These are phyloP conservation scores for Colletotrichum scovillei DNA, from an alignment of 2,329 filamentous ascomycete species.

Conservation along the genomic window DNA sequence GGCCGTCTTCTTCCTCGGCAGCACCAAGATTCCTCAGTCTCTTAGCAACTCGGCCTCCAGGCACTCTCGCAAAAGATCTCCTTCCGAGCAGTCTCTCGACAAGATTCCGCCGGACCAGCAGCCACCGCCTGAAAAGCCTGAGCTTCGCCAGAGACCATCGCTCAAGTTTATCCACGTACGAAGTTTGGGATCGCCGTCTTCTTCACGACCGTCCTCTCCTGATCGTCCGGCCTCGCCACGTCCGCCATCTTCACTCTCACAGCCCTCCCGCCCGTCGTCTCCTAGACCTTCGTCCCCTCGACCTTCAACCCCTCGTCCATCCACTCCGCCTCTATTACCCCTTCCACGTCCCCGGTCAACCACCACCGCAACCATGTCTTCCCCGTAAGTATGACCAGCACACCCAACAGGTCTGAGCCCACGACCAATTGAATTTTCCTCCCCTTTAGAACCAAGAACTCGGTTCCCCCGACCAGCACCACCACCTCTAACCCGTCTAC, in stretches of 20 bases:
- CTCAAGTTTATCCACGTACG: slow-evolving; percentile 59
- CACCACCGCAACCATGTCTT: slow-evolving; percentile 52
- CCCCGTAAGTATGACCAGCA: slow-evolving; percentile 42
- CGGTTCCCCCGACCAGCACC: slow-evolving; percentile 39
- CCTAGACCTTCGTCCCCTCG: background rate
- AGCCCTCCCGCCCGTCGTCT: background rate
- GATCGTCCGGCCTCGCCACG: background rate
- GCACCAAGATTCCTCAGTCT: background rate
- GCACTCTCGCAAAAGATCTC: background rate
- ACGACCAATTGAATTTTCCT: slow-evolving; percentile 2
- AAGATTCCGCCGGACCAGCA: background rate
- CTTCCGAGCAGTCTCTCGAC: background rate
- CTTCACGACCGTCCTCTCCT: background rate
- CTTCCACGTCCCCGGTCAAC: background rate
- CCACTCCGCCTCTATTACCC: background rate
- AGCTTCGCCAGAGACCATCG: slow-evolving; percentile 58
- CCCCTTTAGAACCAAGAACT: slow-evolving; percentile 47
- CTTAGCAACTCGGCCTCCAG: background rate
- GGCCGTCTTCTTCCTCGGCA: background rate
- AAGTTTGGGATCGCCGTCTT: slow-evolving; percentile 51
- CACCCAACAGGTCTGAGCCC: slow-evolving; percentile 45
- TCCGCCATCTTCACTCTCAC: background rate
- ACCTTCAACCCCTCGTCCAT: background rate
- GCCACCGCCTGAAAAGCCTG: slow-evolving; percentile 3
- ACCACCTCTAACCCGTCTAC: slow-evolving; percentile 48